Evolutionary conservation across 140 eudicot genomes (phyloP).

Genomic region (Cichorium intybus): DNA sequence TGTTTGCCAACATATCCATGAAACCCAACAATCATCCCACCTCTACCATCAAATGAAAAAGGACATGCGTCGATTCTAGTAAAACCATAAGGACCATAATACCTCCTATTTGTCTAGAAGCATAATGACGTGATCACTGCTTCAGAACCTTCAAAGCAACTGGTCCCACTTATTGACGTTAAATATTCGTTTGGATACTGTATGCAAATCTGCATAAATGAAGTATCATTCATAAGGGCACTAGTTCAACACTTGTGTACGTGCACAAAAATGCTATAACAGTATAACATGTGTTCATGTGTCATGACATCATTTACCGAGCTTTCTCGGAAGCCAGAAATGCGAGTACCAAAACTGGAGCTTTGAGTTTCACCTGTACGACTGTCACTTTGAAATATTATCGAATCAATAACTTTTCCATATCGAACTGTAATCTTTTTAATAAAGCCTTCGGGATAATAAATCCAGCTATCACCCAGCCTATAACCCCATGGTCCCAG

Average conservation of each 20-base stretch:
- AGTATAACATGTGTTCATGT: no score
- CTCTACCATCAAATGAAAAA: conserved; percentile 10
- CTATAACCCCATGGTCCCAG: conserved; percentile 24
- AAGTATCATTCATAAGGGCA: not conserved
- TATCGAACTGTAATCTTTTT: not conserved
- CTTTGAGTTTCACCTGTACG: not conserved
- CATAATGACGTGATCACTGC: conserved; percentile 13
- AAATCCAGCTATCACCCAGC: conserved; percentile 3
- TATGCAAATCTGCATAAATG: conserved; percentile 9
- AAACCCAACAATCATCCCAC: conserved; percentile 31
- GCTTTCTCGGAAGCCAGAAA: not conserved
- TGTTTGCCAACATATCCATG: conserved; percentile 16
- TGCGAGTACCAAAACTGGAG: not conserved
- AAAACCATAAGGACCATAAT: conserved; percentile 41
- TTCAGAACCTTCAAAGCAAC: not conserved
- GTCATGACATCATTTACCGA: not conserved
- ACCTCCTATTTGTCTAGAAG: conserved; percentile 16
- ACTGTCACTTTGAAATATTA: not conserved
- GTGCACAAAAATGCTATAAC: not conserved
- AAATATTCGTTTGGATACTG: conserved; percentile 26
- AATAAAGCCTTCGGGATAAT: conserved; percentile 6
- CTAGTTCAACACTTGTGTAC: no score
- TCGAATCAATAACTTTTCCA: not conserved
- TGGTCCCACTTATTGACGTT: not conserved
- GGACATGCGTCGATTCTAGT: not conserved